These are phyloP conservation scores for Mortierella sp. DNA, from an alignment of 371 early-diverging fungal genomes.

Conservation along the genomic window DNA sequence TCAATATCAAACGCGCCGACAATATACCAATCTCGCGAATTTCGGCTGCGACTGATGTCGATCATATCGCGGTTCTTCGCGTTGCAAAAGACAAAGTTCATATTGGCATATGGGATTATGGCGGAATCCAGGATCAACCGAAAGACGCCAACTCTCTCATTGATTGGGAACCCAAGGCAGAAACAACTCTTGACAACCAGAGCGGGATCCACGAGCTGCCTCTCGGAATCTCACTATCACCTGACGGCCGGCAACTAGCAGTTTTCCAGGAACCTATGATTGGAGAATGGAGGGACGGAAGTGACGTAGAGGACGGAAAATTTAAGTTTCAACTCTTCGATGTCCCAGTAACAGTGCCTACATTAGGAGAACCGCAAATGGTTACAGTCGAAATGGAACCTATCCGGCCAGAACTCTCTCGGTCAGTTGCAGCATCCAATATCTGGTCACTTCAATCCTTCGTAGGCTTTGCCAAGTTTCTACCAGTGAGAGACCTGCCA, in stretches of 20 bases:
- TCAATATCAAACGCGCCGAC: not conserved
- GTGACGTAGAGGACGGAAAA: no score
- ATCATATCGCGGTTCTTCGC: not conserved
- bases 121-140: not conserved
- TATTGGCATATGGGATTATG: not conserved
- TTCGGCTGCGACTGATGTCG: not conserved
- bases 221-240: not conserved
- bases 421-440: not conserved
- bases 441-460: not conserved
- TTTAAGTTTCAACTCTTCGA: not conserved
- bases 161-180: not conserved
- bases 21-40: not conserved
- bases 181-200: not conserved
- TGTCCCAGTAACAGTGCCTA: not conserved
- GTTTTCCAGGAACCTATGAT: not conserved
- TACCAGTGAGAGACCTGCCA: not conserved
- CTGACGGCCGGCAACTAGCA: not conserved
- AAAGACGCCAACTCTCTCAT: not conserved
- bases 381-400: not conserved
- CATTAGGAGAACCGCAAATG: not conserved
- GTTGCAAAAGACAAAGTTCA: not conserved
- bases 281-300: not conserved
- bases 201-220: not conserved
- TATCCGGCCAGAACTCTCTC: not conserved
- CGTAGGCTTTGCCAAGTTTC: constrained; percentile 2